Evolutionary conservation across 768 basidiomycete genomes (phyloP).

Genomic region (Lentinula sp.): DNA sequence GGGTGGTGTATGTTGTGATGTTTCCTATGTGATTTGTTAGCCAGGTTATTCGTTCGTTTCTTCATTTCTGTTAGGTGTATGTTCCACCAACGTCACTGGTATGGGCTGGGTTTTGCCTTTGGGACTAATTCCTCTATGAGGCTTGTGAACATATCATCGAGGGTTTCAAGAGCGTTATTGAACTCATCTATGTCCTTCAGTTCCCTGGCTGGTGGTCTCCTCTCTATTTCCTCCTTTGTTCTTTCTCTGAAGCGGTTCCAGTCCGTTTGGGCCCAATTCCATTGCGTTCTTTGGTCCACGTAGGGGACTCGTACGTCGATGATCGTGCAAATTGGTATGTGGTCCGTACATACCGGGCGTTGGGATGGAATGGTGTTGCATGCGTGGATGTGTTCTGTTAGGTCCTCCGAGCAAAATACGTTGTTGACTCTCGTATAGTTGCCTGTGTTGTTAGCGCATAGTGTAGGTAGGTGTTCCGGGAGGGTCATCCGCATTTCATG

Average conservation of each 20-base stretch:
- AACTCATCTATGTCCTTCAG: not conserved
- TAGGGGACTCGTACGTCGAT: not conserved
- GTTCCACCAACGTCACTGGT: not conserved
- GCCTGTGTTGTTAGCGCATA: constrained; percentile 19
- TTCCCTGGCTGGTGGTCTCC: not conserved
- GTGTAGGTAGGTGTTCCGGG: constrained; percentile 20
- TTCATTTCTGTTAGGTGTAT: not conserved
- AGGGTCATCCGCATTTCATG: not conserved
- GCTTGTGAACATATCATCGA: not conserved
- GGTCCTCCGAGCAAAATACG: constrained; percentile 23
- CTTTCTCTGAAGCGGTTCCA: not conserved
- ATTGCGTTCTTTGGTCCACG: not conserved
- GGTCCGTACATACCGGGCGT: not conserved
- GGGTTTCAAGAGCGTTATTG: not conserved
- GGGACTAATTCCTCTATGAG: not conserved
- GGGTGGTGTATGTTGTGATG: constrained; percentile 14
- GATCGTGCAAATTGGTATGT: not conserved
- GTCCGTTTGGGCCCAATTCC: not conserved
- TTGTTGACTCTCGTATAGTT: constrained; percentile 37
- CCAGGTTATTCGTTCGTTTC: not conserved
- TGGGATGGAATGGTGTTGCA: not conserved
- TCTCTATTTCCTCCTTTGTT: not conserved
- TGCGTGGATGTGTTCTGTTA: constrained; percentile 11
- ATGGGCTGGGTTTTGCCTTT: not conserved
- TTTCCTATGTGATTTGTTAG: not conserved